phyloP scores from a whole-genome alignment of 768 basidiomycete species.

The Hypsizygus marmoreus region DNA sequence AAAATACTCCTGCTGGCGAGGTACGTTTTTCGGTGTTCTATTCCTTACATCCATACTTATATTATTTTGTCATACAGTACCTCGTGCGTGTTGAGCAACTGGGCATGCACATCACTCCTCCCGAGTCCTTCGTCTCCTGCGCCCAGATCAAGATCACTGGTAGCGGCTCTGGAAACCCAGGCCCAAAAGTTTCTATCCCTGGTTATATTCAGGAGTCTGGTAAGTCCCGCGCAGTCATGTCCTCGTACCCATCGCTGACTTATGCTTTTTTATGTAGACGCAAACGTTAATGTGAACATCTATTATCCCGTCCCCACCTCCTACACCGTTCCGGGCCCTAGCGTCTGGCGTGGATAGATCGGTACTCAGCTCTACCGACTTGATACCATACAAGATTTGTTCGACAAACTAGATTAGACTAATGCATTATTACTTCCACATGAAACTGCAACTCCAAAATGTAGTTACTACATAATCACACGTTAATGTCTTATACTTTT shows the following conservation, averaged over 20 bases:
- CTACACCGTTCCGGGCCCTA: not conserved
- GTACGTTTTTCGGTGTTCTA: conserved; percentile 11
- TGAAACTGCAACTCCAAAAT: too few relatives aligned
- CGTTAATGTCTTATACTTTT: too few relatives aligned
- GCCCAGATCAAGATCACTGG: conserved; percentile 42
- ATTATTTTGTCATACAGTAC: conserved; percentile 21
- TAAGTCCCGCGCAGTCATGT: too few relatives aligned
- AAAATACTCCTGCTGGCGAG: conserved; percentile 34
- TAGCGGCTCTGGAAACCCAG: conserved; percentile 42
- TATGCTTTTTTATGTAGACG: too few relatives aligned
- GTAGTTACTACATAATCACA: too few relatives aligned
- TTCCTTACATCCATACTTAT: not conserved
- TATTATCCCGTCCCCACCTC: not conserved
- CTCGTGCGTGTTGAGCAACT: conserved; percentile 43
- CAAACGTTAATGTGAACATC: not conserved
- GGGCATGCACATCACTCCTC: conserved; percentile 41
- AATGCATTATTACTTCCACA: too few relatives aligned
- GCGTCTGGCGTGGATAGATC: conserved; percentile 3
- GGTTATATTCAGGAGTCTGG: conserved; percentile 38
- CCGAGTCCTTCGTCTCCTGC: conserved; percentile 47
- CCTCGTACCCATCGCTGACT: too few relatives aligned
- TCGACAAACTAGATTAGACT: too few relatives aligned
- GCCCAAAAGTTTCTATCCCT: conserved; percentile 44
- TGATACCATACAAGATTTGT: too few relatives aligned
- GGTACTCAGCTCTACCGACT: too few relatives aligned